Conservation (phyloP, 2,329 filamentous ascomycete species). For the Aspergillus pseudotamarii region DNA sequence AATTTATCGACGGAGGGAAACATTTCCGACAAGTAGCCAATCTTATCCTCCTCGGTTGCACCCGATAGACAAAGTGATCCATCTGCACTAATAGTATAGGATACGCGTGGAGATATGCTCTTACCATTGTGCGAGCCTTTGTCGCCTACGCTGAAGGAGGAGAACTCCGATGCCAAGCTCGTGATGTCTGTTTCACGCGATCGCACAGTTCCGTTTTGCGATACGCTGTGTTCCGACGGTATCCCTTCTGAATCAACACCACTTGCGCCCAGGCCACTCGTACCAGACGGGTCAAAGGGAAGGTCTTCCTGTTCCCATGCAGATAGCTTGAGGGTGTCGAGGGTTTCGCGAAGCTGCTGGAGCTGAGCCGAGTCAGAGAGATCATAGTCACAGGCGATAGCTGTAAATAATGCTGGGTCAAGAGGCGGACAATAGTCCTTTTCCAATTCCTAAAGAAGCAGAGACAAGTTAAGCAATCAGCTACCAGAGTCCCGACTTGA, state of each 20-base stretch:
- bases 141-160: slow-evolving; percentile 37
- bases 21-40: slow-evolving; percentile 65
- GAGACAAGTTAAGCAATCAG: background rate
- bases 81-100: slow-evolving; percentile 32
- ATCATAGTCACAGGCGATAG: slow-evolving; percentile 75
- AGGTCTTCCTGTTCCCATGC: slow-evolving; percentile 69
- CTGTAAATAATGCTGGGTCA: slow-evolving; percentile 75
- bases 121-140: slow-evolving; percentile 11
- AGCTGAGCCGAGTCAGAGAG: slow-evolving; percentile 57
- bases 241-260: slow-evolving; percentile 24
- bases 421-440: slow-evolving; percentile 73
- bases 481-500: background rate
- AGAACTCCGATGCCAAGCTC: slow-evolving; percentile 52
- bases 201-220: slow-evolving; percentile 34
- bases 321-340: slow-evolving; percentile 67
- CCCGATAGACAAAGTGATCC: slow-evolving; percentile 33
- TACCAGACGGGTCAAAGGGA: slow-evolving; percentile 77
- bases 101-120: slow-evolving; percentile 19
- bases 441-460: slow-evolving; percentile 50
- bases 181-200: slow-evolving; percentile 55
- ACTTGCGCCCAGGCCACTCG: slow-evolving; percentile 51
- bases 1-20: slow-evolving; percentile 70
- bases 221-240: slow-evolving; percentile 31
- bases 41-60: slow-evolving; percentile 59
- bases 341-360: slow-evolving; percentile 57